Evolutionary conservation across 371 early-diverging fungal species (phyloP), one percentile per base, ranked within the genome.

Genomic region (Syncephalastrum contaminatum): DNA sequence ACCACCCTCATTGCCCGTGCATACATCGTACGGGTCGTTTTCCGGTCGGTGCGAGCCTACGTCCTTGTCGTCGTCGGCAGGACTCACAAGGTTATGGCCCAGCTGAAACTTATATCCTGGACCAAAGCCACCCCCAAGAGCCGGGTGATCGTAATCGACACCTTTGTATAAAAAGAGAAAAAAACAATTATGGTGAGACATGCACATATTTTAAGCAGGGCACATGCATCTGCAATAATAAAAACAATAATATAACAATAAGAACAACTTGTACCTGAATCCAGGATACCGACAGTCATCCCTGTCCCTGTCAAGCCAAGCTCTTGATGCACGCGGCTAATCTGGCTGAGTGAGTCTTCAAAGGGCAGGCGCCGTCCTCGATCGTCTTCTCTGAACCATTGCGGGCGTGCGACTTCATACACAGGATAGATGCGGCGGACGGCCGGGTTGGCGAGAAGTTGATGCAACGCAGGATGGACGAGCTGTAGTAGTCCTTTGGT

Each of bases 41-140:
- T 48, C 53, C 2, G 57, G 13, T 15, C 59, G 56, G 47, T 64
- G 60, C 7, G 47, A 48, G 14, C 65, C 53, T 4, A 59, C 72
- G 30, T 53, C 48, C 18, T 51, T 30, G 25, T 63, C 56, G 27
- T 72, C 72, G 4, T 49, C 53, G 5, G 48, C 16, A 16, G 65
- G 53, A 27, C 63, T 53, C 1, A 73, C 67, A 0, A 74, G 49
- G 24, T 74, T 62, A 39, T 62, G 42, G 4, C 75, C 75, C 12
- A 57, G 25, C 14, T 56, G 67, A 46, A 85, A 71, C 56, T 76
- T 81, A 70, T 59, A 80, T 5, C 76, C 75, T 13, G 59, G 56
- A 1, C 88, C 88, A 51, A 84, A 83, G 43, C 86, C 73, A 5
- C 83, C 83, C 15, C 85, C 86, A 18, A 89, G 58, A 1, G 85